Evolutionary conservation across 1,139 yeast species (phyloP), one percentile per base, ranked within the genome.

Genomic region (Saccharomycopsis hybrid): DNA sequence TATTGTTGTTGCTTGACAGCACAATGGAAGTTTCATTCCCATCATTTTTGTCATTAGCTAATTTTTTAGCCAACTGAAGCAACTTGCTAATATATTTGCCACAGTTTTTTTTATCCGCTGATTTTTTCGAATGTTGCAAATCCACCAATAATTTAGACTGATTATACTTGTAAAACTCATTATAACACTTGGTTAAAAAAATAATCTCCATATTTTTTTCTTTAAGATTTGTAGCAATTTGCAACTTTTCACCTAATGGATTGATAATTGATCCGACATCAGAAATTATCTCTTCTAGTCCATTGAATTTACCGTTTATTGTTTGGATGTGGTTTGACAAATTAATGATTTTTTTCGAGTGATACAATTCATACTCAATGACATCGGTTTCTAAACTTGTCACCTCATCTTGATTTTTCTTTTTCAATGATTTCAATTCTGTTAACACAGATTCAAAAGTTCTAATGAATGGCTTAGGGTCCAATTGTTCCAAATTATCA

Each of bases 381-480:
- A 84, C 89, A 31, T 77, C 79, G 35, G 68, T 69, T 45, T 77
- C 84, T 32, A 80, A 70, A 13, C 66, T 67, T 1, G 65, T 67
- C 55, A 77, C 80, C 51, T 72, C 73, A 9, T 65, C 62, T 5
- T 69, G 63, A 1, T 89, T 80, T 46, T 81, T 81, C 1, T 71
- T 72, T 47, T 74, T 74, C 44, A 89, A 66, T 46, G 72, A 72
- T 58, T 81, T 78, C 55, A 88, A 68, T 61, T 87, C 94, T 49
- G 81, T 73, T 43, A 89, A 69, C 1, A 94, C 88, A 1, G 92
- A 80, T 65, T 90, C 97, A 65, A 92, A 90, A 0, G 96, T 87
- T 60, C 96, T 77, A 49, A 92, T 92, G 63, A 87, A 90, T 1
- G 98, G 98, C 59, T 87, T 89, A 1, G 98, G 97, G 63, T 92